Evolutionary conservation across 371 early-diverging fungal species (phyloP), one percentile per base, ranked within the genome.

Genomic region (Saksenaea vasiformis): DNA sequence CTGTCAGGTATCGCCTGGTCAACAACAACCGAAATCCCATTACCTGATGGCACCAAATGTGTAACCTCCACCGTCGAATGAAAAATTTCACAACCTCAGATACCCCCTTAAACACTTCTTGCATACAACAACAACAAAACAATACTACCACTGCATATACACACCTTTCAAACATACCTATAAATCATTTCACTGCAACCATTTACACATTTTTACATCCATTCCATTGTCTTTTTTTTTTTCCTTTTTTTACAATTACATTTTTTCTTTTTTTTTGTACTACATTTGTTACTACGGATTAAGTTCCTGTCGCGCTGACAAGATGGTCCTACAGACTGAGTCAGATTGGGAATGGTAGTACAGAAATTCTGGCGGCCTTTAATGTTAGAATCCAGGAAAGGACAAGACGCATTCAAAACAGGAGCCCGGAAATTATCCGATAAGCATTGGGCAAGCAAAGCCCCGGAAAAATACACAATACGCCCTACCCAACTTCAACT

Each of bases 1-100:
- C 74, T 79, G 36, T 41, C 64, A 38, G 80, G 80, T 14, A 69
- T 79, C 53, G 73, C 65, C 10, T 77, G 80, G 80, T 38, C 71
- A 26, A 60, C 62, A 13, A 66, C 66, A 14, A 60, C 36, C 26
- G 38, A 62, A 17, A 62, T 75, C 36, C 57, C 61, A 31, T 65
- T 62, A 24, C 61, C 64, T 9, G 36, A 36, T 41, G 58, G 66
- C 26, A 56, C 72, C 1, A 14, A 53, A 5, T 75, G 76, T 56
- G 72, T 70, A 14, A 70, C 65, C 15, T 64, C 31, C 26, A 68
- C 22, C 8, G 51, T 47, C 51, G 22, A 47, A 47, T 47, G 51
- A 47, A 47, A 39, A 11, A 39, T 10, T 2, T 3, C n/a, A 5
- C 37, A 11, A 14, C n/a, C 39, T 39, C 39, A 39, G 39, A 17